These are phyloP conservation scores for Craspedostauros australis DNA, from an alignment of 108 stramenopile genomes.

Conservation along the genomic window DNA sequence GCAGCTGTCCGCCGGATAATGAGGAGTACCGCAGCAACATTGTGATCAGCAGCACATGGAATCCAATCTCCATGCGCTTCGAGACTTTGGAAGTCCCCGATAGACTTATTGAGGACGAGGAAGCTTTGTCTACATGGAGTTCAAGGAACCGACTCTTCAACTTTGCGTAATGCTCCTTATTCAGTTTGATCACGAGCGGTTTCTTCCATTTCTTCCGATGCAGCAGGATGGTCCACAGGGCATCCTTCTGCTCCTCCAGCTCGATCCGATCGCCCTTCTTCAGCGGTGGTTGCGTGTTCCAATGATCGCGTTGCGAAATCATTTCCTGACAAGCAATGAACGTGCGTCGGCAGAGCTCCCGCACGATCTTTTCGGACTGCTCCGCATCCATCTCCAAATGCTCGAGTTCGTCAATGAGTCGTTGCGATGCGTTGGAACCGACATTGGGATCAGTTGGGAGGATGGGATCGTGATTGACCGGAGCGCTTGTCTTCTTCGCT, in stretches of 20 bases:
- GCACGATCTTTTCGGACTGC: slow-evolving; percentile 18
- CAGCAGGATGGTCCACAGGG: slow-evolving; percentile 35
- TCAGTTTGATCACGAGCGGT: slow-evolving; percentile 59
- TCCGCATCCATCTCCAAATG: slow-evolving; percentile 7
- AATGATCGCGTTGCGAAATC: slow-evolving; percentile 7
- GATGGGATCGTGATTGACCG: slow-evolving; percentile 33
- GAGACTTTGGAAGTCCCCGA: not conserved
- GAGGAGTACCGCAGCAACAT: slow-evolving; percentile 63
- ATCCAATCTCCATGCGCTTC: slow-evolving; percentile 4
- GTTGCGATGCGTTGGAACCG: slow-evolving; percentile 18
- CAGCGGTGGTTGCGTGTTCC: slow-evolving; percentile 20
- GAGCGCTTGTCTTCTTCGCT: slow-evolving; percentile 3
- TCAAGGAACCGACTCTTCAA: slow-evolving; percentile 44
- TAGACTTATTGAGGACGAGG: not conserved
- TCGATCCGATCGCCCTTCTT: slow-evolving; percentile 41
- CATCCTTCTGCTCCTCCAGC: slow-evolving; percentile 15
- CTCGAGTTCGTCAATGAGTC: slow-evolving; percentile 22
- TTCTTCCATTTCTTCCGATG: slow-evolving; percentile 46
- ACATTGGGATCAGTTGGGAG: slow-evolving; percentile 17
- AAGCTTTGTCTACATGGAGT: slow-evolving; percentile 17
- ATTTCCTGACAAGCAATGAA: slow-evolving; percentile 23
- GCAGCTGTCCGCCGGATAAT: slow-evolving; percentile 58
- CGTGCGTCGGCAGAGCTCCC: slow-evolving; percentile 31
- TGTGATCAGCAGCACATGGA: slow-evolving; percentile 49
- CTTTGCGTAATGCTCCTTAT: slow-evolving; percentile 47